phyloP scores from a whole-genome alignment of 208 protist species.

The Leishmania amazonensis region DNA sequence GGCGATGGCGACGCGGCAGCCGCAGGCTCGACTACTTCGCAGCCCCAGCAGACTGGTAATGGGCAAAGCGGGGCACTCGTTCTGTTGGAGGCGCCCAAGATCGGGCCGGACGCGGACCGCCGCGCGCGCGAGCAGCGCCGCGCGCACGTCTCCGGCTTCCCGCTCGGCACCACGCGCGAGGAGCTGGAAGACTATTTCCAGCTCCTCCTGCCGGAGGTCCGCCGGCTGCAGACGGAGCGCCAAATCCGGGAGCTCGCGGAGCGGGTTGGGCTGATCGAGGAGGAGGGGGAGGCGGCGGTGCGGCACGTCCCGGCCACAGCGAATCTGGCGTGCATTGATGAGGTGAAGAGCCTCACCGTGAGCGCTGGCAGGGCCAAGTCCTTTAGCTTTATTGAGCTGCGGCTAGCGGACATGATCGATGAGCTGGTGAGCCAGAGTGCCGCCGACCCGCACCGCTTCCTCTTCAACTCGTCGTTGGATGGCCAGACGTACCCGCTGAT shows the following conservation, averaged over 20 bases:
- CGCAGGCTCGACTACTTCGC: background rate
- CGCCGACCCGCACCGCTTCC: slow-evolving; percentile 57
- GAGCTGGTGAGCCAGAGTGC: slow-evolving; percentile 67
- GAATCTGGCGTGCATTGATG: slow-evolving; percentile 60
- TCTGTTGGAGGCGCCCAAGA: slow-evolving; percentile 73
- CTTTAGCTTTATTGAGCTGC: slow-evolving; percentile 88
- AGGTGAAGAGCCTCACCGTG: slow-evolving; percentile 55
- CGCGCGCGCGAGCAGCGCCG: slow-evolving; percentile 73
- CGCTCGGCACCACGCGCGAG: slow-evolving; percentile 50
- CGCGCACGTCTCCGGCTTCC: slow-evolving; percentile 83
- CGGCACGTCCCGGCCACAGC: slow-evolving; percentile 70
- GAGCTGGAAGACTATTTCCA: slow-evolving; percentile 75
- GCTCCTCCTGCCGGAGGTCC: slow-evolving; percentile 71
- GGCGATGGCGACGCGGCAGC: slow-evolving; percentile 6
- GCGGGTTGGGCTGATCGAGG: slow-evolving; percentile 19
- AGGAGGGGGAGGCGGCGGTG: slow-evolving; percentile 41
- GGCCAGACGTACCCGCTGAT: slow-evolving; percentile 57
- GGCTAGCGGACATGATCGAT: slow-evolving; percentile 78
- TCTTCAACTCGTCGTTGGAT: slow-evolving; percentile 53
- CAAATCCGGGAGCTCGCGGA: slow-evolving; percentile 59
- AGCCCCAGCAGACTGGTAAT: background rate
- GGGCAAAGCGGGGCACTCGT: slow-evolving; percentile 29
- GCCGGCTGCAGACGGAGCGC: slow-evolving; percentile 69
- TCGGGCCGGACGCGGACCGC: slow-evolving; percentile 62
- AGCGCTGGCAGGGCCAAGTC: slow-evolving; percentile 58